phyloP scores from a whole-genome alignment of 345 rosid species.

The Hibiscus mutabilis region DNA sequence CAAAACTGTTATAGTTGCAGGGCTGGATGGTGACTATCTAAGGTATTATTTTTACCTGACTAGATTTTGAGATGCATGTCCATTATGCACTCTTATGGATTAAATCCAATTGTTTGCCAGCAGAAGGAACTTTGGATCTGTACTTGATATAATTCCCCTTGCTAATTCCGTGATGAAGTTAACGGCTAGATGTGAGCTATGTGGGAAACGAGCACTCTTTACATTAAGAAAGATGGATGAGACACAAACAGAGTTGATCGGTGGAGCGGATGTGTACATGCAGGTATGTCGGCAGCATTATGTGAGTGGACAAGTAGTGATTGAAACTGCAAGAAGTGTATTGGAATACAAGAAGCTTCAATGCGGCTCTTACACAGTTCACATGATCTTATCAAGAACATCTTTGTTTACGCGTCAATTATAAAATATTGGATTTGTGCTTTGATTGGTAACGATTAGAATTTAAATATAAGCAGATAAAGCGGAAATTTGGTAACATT shows the following conservation, averaged over 20 bases:
- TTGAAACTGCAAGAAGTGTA: conserved; percentile 60
- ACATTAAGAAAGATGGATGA: conserved; percentile 78
- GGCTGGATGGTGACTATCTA: conserved; percentile 82
- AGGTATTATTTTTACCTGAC: conserved; percentile 31
- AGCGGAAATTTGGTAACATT: background rate
- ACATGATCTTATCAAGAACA: background rate
- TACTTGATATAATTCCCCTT: conserved; percentile 46
- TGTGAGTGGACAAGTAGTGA: conserved; percentile 61
- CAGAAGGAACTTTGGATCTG: conserved; percentile 85
- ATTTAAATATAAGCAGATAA: background rate
- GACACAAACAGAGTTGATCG: conserved; percentile 55
- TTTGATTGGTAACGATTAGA: background rate
- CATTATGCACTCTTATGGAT: conserved; percentile 25
- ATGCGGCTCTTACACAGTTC: conserved; percentile 18
- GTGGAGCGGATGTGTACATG: conserved; percentile 80
- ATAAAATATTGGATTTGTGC: background rate
- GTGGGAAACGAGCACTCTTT: conserved; percentile 67
- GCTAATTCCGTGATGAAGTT: conserved; percentile 43
- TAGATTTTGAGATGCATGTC: background rate
- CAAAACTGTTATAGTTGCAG: conserved; percentile 72
- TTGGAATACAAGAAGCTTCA: conserved; percentile 40
- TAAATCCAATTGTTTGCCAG: conserved; percentile 2
- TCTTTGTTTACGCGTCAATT: no score
- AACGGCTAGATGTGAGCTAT: conserved; percentile 66
- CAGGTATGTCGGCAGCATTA: conserved; percentile 79